Conservation (phyloP, 257 asterid species). For the Solanum medicagineum region DNA sequence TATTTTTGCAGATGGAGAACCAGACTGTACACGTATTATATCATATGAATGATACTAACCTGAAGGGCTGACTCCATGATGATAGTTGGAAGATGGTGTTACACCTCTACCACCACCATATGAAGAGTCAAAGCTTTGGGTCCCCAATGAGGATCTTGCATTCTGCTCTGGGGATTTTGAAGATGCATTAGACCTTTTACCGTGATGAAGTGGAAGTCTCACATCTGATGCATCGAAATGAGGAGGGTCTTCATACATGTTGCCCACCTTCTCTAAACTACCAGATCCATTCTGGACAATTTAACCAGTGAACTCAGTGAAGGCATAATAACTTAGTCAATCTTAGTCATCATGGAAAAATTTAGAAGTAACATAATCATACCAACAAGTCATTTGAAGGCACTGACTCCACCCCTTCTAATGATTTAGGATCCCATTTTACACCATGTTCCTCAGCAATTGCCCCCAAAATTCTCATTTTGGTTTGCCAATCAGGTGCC, state of each 20-base stretch:
- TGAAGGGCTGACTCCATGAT: slow-evolving; percentile 29
- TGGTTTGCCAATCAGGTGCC: slow-evolving; percentile 77
- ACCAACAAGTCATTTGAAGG: slow-evolving; percentile 54
- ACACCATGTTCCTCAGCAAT: slow-evolving; percentile 79
- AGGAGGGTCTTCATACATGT: slow-evolving; percentile 27
- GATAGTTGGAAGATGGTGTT: slow-evolving; percentile 8
- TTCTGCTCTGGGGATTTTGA: slow-evolving; percentile 22
- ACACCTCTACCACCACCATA: slow-evolving; percentile 19
- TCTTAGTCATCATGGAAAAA: not conserved
- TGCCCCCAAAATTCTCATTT: slow-evolving; percentile 42
- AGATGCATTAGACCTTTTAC: slow-evolving; percentile 15
- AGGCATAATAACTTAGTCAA: not conserved
- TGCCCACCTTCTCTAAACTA: slow-evolving; percentile 27
- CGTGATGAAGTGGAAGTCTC: slow-evolving; percentile 25
- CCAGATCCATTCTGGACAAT: slow-evolving; percentile 55
- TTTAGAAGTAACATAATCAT: slow-evolving; percentile 11
- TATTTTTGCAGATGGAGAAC: not conserved
- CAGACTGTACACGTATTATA: not conserved
- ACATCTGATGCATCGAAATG: slow-evolving; percentile 13
- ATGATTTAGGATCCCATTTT: slow-evolving; percentile 63
- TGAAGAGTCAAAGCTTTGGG: slow-evolving; percentile 19
- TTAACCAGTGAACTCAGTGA: not conserved
- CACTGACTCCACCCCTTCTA: slow-evolving; percentile 30
- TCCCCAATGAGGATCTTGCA: slow-evolving; percentile 18
- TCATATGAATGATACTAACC: slow-evolving; percentile 19